Evolutionary conservation across 106 monocot genomes (phyloP), one percentile per base, ranked within the genome.

Genomic region (Hemerocallis citrina): DNA sequence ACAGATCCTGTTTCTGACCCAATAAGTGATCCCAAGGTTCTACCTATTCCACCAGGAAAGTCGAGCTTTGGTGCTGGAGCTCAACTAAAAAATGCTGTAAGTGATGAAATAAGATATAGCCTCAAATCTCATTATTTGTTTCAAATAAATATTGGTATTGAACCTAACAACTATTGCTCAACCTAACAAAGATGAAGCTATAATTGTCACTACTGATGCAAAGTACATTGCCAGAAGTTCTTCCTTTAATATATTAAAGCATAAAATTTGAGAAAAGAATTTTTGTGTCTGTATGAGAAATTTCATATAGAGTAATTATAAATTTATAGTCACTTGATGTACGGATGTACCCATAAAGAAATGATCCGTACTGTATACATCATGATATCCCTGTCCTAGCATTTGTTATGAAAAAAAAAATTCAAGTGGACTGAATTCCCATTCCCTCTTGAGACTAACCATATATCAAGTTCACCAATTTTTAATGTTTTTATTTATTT

Each of bases 1-100:
- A 84, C 86, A n/a, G 81, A 96, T 55, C 95, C 95, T 23, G 35
- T 86, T 30, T 90, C 90, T 24, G 95, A 96, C 30, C 95, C 95
- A 52, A 87, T 96, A 51, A 81, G 74, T 49, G 86, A 96, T 64
- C 56, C 72, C 22, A 81, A 71, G 25, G 89, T 96, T 70, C 83
- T 96, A 32, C 95, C 95, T 34, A 62, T 96, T 67, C 71, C 83
- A 42, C 65, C 70, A 19, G 83, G 90, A 27, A 81, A 81, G 72
- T 75, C 43, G 59, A 86, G 84, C 68, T 96, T 96, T 57, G 84
- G 90, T 58, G 76, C 90, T 42, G 95, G 95, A 11, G 90, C 75
- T 63, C 90, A 84, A 65, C 78, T 96, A 11, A 96, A 96, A 81
- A 96, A 90, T 79, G 72, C 86, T 43, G 95, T 96, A 67, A 86